These are phyloP conservation scores for Schwanniomyces yamadae DNA, from an alignment of 805 yeast genomes.

Conservation along the genomic window DNA sequence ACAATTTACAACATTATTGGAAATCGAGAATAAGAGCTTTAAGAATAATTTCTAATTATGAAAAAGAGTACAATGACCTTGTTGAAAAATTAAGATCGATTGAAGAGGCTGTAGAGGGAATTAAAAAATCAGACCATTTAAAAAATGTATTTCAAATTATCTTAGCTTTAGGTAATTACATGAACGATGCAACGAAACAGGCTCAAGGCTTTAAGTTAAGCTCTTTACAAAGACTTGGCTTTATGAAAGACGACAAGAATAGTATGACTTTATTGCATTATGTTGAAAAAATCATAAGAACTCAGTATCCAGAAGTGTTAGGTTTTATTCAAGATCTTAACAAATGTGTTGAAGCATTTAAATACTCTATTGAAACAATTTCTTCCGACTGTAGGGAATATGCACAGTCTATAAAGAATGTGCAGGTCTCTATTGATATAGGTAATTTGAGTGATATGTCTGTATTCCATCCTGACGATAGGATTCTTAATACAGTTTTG, in stretches of 20 bases:
- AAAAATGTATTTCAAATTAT: constrained; percentile 62
- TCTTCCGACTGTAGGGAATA: constrained; percentile 59
- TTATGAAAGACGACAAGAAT: constrained; percentile 69
- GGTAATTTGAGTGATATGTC: constrained; percentile 67
- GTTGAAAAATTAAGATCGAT: constrained; percentile 52
- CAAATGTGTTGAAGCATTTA: constrained; percentile 53
- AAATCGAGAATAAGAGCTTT: constrained; percentile 66
- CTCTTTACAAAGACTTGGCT: constrained; percentile 66
- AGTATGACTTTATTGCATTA: constrained; percentile 72
- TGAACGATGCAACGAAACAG: constrained; percentile 69
- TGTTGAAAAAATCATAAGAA: constrained; percentile 66
- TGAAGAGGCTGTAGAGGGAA: constrained; percentile 57
- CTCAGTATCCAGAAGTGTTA: constrained; percentile 62
- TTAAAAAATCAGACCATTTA: constrained; percentile 53
- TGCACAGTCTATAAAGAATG: constrained; percentile 47
- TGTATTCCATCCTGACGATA: constrained; percentile 66
- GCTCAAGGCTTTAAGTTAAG: constrained; percentile 71
- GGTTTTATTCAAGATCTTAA: constrained; percentile 60
- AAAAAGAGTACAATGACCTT: constrained; percentile 65
- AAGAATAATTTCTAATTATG: constrained; percentile 52
- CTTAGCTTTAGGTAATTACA: constrained; percentile 72
- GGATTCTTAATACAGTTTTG: constrained; percentile 51
- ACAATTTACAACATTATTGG: constrained; percentile 71
- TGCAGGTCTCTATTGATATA: constrained; percentile 51
- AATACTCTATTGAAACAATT: constrained; percentile 61